These are phyloP conservation scores for Amphibolis antarctica DNA, from an alignment of 106 monocot genomes.

Conservation along the genomic window DNA sequence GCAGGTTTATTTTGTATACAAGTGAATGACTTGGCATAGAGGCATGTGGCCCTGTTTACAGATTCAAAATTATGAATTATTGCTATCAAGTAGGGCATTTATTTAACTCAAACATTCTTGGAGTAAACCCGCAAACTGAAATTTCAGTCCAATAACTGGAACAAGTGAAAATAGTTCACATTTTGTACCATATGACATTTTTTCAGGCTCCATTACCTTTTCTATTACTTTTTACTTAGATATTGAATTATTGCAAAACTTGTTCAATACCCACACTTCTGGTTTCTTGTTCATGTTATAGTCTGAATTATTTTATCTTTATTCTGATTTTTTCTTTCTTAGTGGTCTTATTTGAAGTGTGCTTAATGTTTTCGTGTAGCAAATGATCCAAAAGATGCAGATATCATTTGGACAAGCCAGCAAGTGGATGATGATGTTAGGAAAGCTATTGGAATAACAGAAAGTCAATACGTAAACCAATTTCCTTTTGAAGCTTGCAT, in stretches of 20 bases:
- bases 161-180: too few species aligned
- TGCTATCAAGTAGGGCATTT: too few species aligned
- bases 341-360: too few species aligned
- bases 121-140: too few species aligned
- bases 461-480: conserved; percentile 71
- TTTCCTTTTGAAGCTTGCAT: conserved; percentile 98
- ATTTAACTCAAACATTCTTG: too few species aligned
- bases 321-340: background rate
- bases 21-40: too few species aligned
- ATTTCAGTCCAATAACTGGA: too few species aligned
- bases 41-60: too few species aligned
- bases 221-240: background rate
- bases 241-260: background rate
- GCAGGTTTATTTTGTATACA: too few species aligned
- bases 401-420: conserved; percentile 88
- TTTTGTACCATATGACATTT: too few species aligned
- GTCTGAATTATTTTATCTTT: background rate
- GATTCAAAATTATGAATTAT: too few species aligned
- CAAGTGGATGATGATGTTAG: conserved; percentile 87
- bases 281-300: background rate
- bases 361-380: conserved; percentile 39
- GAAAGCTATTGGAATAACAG: conserved; percentile 48
- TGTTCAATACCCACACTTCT: background rate
- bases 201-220: too few species aligned
- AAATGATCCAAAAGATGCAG: conserved; percentile 66